Evolutionary conservation across 768 basidiomycete species (phyloP).

Genomic region (Lyophyllum shimeji): DNA sequence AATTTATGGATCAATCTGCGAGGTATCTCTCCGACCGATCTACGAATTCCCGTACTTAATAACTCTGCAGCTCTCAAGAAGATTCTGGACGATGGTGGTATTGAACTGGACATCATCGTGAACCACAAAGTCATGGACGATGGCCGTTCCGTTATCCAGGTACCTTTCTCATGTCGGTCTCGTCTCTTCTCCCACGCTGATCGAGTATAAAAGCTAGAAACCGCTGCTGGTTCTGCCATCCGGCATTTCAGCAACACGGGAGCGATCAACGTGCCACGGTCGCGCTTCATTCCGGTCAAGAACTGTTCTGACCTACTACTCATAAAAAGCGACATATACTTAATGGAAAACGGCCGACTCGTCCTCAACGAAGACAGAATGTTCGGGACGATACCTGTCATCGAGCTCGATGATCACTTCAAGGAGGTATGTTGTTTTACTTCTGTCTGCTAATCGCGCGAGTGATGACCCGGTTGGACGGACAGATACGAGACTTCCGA

Average conservation of each 20-base stretch:
- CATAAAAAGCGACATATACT: conserved; percentile 79
- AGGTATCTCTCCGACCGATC: neutral
- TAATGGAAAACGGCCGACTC: conserved; percentile 68
- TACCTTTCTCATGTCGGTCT: conserved; percentile 7
- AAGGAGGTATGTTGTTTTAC: conserved; percentile 56
- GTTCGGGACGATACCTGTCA: conserved; percentile 70
- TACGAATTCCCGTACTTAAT: neutral
- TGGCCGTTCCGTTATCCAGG: conserved; percentile 71
- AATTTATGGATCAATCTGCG: conserved; percentile 52
- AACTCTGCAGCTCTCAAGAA: conserved; percentile 61
- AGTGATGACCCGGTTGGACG: neutral
- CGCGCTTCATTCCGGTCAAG: conserved; percentile 77
- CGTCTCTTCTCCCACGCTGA: neutral
- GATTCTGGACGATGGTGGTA: conserved; percentile 61
- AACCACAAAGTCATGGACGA: conserved; percentile 71
- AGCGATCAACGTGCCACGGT: conserved; percentile 82
- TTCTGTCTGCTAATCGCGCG: conserved; percentile 25
- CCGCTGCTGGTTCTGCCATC: conserved; percentile 81
- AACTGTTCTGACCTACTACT: conserved; percentile 71
- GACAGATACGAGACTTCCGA: conserved; percentile 67
- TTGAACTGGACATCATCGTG: conserved; percentile 82
- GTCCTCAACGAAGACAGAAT: conserved; percentile 64
- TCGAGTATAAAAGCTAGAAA: conserved; percentile 50
- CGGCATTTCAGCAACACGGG: conserved; percentile 76
- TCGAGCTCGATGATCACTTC: conserved; percentile 85